Base-by-base conservation (phyloP, 2,329 filamentous ascomycete genomes). In the Trichophyton rubrum region DNA sequence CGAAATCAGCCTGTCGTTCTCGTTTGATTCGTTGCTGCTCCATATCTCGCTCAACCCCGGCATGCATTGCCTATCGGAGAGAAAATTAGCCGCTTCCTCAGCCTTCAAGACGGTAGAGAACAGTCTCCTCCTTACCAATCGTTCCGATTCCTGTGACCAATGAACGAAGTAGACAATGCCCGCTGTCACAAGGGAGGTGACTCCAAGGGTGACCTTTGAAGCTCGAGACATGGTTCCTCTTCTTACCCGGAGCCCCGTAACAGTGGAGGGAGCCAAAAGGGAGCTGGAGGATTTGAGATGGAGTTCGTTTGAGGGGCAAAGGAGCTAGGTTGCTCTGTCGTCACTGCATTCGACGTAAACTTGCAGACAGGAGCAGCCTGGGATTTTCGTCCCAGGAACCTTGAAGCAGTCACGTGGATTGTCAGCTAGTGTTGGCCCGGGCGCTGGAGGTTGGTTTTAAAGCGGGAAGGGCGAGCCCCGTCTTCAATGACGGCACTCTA, bases 1-100 rank as follows among this genome's bases (percentile, higher is more conserved):
- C 91, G 69, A 99, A 99, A 71, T 99, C 93, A 58, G 90, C 83
- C 73, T 95, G 89, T 62, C 93, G 86, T 73, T 99, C 93, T 66
- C 84, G 82, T 77, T 96, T 96, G 66, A 96, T 73, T 53, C 88
- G 85, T 72, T 96, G 91, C 70, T 95, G 90, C 71, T 97, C 92
- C 80, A 96, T 88, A 70, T 99, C 93, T 65, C 92, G 88, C 65
- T 97, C 79, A 47, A 99, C 93, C 51, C 93, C 93, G 66, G 87
- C 84, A 70, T 99, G 93, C 93, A 99, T 99, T 61, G 89, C 88
- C 93, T 76, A 64, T 24, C 8, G 56, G 62, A 53, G 43, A 59
- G 64, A 55, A 30, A 65, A 61, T 56, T 55, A 59, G 58, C 62
- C 20, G 62, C 47, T 41, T 45, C 13, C 24, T 15, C 15, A 27